These are phyloP conservation scores for Prunus padus DNA, from an alignment of 306 rosid genomes.

Conservation along the genomic window DNA sequence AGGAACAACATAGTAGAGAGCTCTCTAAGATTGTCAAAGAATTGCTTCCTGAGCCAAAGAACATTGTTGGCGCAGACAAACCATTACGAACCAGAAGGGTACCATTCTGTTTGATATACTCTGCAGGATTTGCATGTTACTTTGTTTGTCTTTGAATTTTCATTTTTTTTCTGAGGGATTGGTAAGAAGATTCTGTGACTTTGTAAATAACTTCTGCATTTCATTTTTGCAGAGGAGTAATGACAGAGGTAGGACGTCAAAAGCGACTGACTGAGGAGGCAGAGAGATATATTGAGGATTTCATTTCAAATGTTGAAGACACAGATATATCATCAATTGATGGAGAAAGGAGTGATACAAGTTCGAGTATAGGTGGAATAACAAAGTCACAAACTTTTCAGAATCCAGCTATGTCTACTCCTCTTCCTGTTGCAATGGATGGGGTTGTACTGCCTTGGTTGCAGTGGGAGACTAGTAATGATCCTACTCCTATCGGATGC, in stretches of 20 bases:
- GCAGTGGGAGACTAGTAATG: conserved; percentile 86
- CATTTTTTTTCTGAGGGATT: not conserved
- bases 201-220: not conserved
- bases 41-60: conserved; percentile 57
- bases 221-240: conserved; percentile 63
- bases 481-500: conserved; percentile 45
- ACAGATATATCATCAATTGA: conserved; percentile 92
- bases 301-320: conserved; percentile 92
- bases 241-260: conserved; percentile 70
- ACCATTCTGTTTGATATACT: conserved; percentile 18
- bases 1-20: conserved; percentile 80
- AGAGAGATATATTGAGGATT: conserved; percentile 87
- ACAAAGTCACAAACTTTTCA: conserved; percentile 45
- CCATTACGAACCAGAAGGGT: conserved; percentile 71
- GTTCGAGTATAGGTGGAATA: conserved; percentile 79
- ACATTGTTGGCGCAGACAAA: conserved; percentile 31
- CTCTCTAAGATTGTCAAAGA: conserved; percentile 64
- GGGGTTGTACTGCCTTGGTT: conserved; percentile 88
- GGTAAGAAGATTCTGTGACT: not conserved
- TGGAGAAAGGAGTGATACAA: conserved; percentile 95
- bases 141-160: conserved; percentile 5
- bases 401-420: conserved; percentile 43
- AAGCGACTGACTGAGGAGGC: conserved; percentile 84
- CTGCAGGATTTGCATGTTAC: conserved; percentile 13
- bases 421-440: conserved; percentile 69